Base-by-base conservation (phyloP, 2,329 filamentous ascomycete species). In the Penicillium sp. region DNA sequence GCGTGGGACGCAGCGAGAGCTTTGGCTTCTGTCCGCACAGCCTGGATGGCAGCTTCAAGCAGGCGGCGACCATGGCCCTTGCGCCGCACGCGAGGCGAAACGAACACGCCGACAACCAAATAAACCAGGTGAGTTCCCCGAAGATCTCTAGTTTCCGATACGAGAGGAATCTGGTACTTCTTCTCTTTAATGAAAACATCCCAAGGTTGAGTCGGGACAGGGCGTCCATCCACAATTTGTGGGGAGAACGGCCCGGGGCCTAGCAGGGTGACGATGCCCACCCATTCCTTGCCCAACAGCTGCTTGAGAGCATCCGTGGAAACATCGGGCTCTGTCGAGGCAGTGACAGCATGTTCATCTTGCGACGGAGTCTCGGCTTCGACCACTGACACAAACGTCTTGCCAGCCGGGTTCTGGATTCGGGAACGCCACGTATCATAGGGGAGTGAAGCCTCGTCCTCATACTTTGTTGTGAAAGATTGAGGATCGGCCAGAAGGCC, bases 391-490 rank as follows among this genome's bases (percentile, higher is more conserved):
- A 59, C 51, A 25, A 60, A 55, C 10, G 58, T 60, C 19, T 52
- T 56, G 29, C 48, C 48, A 5, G 46, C 33, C 13, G 57, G 50
- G 32, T 58, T 58, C 23, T 36, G 39, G n/a, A 64, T 41, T n/a
- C 60, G 50, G 8, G 53, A 47, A 33, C 46, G 29, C 60, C 62
- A 64, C 39, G 42, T 37, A 32, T 50, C 41, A 34, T 47, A 29
- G 10, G 47, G 32, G 47, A 59, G 55, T 34, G 50, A 29, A 30
- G 48, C 47, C 34, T 65, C 59, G 9, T 41, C 42, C 19, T 57
- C 56, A 33, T 63, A 64, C 2, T 36, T 53, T 2, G 62, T 62
- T 3, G 53, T 53, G 38, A 63, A 65, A 18, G 54, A 50, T 11
- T 41, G 31, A 4, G 60, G 56, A 38, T 64, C 56, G 31, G 47